Evolutionary conservation across 768 basidiomycete species (phyloP), one percentile per base, ranked within the genome.

Genomic region (Boletellus ananas): DNA sequence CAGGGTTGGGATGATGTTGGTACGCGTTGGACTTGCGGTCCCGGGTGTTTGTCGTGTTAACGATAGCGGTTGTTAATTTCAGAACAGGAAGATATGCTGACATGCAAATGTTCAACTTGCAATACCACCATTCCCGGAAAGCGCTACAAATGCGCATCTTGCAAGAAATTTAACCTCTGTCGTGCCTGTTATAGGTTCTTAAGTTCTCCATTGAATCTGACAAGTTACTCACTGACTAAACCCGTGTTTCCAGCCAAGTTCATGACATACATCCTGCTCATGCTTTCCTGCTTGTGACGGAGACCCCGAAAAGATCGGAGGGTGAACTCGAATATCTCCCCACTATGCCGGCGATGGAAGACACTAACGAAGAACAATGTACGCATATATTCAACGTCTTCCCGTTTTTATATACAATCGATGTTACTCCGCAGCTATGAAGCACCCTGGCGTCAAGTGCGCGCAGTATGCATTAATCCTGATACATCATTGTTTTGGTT

Each of bases 201-300:
- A 23, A 43, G 52, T 71, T 54, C 39, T 39, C 42, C 11, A 18
- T 40, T 6, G 12, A 42, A 43, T 36, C 49, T 18, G 29, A 33
- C 8, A 2, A 12, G 42, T 8, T 42, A 31, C 48, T 55, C 10
- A 50, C 34, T n/a, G 3, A 23, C 43, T 11, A 5, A 16, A 41
- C 10, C 18, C 25, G 13, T 21, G 36, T 29, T 48, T 46, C 41
- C 54, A 93, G 92, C 61, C 83, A 90, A 70, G 92, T 94, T 11
- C 90, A 94, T 56, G 90, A 94, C 59, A 79, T 95, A 14, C 94
- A 97, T 60, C 94, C 94, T 1, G 79, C 81, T 0, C 92, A 97
- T 61, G 82, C 87, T 2, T 96, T 95, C 74, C 71, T 94, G 17
- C 76, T 80, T 9, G 79, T 94, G 6, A 85, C 85, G n/a, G 88